Base-by-base conservation (phyloP, 2,329 filamentous ascomycete species). In the Talaromyces verruculosus region DNA sequence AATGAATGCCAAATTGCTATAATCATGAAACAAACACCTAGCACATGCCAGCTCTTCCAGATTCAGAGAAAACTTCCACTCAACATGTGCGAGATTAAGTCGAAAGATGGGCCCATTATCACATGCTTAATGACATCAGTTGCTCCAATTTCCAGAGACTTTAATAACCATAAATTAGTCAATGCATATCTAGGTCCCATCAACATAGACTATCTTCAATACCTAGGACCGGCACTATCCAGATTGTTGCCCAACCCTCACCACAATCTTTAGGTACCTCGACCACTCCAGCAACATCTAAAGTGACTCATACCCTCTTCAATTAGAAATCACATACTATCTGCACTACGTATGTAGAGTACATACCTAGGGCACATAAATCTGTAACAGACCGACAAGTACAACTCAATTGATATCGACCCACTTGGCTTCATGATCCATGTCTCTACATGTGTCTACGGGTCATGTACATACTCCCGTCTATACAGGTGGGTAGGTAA, bases 311-410 rank as follows among this genome's bases (percentile, higher is more conserved):
- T 17, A 22, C n/a, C 3, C 6, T 25, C 11, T 33, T 55, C n/a
- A 15, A 57, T 5, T n/a, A 57, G n/a, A 1, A 25, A 15, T 37
- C 51, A 13, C 51, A 57, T 57, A 8, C 17, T 37, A 37, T 53
- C 49, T 33, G n/a, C 25, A 30, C 6, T 53, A 33, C 10, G 2
- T 37, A 39, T 25, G 10, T 37, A 22, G n/a, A 39, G 1, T 37
- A 55, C 28, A 19, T 11, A 19, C 30, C 19, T 33, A 43, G 39
- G 5, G 19, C 53, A 57, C 33, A 57, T 25, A 57, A 57, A 57
- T 37, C 53, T 57, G 30, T 57, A 57, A 57, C 53, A 57, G 33
- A 57, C 53, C 53, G 53, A 25, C 33, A 57, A 39, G n/a, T n/a
- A 55, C 51, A 30, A 53, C 49, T 53, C 22, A 43, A 43, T 19